Percentiles rank a stretch among this genome's conserved stretches.
These are phyloP conservation scores for Pseudoturritis turrita DNA, from an alignment of 345 rosid genomes.

Conservation along the genomic window DNA sequence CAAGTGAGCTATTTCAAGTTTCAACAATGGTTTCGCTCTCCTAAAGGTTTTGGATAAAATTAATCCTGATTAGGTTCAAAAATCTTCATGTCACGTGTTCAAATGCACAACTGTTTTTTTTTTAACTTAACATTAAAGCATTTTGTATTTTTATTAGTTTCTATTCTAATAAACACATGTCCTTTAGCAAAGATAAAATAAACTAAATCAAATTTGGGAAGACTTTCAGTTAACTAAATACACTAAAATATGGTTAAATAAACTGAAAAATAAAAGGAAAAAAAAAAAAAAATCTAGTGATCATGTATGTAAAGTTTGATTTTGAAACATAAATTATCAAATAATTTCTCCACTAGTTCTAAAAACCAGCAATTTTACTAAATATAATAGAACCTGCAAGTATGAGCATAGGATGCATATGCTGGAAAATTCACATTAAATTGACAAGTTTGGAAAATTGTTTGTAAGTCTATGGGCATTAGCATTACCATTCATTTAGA, in stretches of 20 bases:
- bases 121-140: not conserved
- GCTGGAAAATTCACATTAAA: not conserved
- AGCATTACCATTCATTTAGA: not conserved
- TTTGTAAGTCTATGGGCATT: not conserved
- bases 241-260: too few species aligned
- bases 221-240: too few species aligned
- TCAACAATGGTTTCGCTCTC: not conserved
- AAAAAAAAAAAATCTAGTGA: too few species aligned
- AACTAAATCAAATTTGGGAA: too few species aligned
- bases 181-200: too few species aligned
- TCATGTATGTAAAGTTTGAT: not conserved
- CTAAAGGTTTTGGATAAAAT: not conserved
- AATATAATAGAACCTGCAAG: not conserved
- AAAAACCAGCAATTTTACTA: not conserved
- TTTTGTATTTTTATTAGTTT: too few species aligned
- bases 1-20: not conserved
- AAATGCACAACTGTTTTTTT: not conserved
- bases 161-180: too few species aligned
- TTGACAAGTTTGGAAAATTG: not conserved
- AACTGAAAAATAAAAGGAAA: too few species aligned
- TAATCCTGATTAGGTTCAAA: not conserved
- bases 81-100: slow-evolving; percentile 7
- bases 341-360: not conserved
- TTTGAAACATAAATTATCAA: not conserved
- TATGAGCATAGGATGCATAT: not conserved